Percentiles rank a stretch among this genome's conserved stretches.
Conservation (phyloP, 2,329 filamentous ascomycete genomes). For the Esteya vermicola region DNA sequence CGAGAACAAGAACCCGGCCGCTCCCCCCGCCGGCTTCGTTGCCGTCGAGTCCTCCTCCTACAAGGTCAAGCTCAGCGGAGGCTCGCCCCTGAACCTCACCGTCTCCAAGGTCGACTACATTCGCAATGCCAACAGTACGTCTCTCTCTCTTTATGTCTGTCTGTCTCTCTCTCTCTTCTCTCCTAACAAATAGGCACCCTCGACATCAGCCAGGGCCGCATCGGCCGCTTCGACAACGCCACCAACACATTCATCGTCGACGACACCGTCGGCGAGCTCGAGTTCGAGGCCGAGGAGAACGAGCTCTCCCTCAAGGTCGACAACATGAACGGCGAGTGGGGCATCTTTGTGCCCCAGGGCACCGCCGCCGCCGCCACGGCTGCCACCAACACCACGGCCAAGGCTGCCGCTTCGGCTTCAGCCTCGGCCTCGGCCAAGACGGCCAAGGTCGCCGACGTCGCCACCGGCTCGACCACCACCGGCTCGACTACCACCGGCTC, state of each 20-base stretch:
- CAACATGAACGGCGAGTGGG: constrained; percentile 20
- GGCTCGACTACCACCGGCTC: too few species aligned
- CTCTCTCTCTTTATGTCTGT: not conserved
- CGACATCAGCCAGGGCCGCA: constrained; percentile 21
- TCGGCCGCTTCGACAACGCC: constrained; percentile 21
- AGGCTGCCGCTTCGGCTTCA: too few species aligned
- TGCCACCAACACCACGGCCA: too few species aligned
- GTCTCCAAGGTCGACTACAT: constrained; percentile 26
- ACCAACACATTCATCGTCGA: constrained; percentile 22
- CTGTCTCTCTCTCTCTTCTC: not conserved
- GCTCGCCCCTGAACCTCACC: constrained; percentile 16
- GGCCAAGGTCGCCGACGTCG: too few species aligned
- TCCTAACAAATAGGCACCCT: constrained; percentile 12
- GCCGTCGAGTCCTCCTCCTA: constrained; percentile 23
- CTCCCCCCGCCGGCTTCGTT: constrained; percentile 20
- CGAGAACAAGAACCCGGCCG: constrained; percentile 20
- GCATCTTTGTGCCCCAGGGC: constrained; percentile 16
- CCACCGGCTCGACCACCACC: too few species aligned
- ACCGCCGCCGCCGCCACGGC: not conserved
- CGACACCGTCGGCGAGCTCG: constrained; percentile 18
- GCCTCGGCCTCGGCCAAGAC: too few species aligned
- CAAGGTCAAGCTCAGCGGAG: constrained; percentile 18
- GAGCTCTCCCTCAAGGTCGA: constrained; percentile 19
- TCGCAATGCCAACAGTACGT: constrained; percentile 20
- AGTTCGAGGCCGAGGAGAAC: constrained; percentile 27